These are phyloP conservation scores for Saccharomyces uvarum DNA, from an alignment of 1,139 yeast species.

Conservation along the genomic window DNA sequence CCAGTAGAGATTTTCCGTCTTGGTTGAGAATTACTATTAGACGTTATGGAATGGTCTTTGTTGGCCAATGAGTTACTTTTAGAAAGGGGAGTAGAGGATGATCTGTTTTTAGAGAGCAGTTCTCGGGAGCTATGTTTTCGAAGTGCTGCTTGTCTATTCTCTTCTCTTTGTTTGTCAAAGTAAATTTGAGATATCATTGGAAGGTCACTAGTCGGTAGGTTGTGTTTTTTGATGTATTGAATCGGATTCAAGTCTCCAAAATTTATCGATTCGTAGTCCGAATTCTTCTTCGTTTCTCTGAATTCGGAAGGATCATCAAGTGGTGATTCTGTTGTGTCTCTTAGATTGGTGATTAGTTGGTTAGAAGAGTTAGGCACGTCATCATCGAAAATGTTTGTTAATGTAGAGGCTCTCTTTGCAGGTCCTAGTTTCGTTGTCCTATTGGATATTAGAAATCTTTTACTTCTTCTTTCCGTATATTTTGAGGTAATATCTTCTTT, in stretches of 20 bases:
- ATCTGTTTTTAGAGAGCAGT: not conserved
- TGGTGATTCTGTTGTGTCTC: slow-evolving; percentile 1
- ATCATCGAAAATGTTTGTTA: not conserved
- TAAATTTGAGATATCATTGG: slow-evolving; percentile 33
- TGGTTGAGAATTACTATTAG: not conserved
- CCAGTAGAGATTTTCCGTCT: not conserved
- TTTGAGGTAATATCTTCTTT: slow-evolving; percentile 27
- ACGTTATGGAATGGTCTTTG: not conserved
- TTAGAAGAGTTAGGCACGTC: not conserved
- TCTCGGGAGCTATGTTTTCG: slow-evolving; percentile 1
- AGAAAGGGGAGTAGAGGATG: not conserved
- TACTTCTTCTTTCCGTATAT: slow-evolving; percentile 30
- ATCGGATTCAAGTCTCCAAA: slow-evolving; percentile 36
- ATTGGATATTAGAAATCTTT: slow-evolving; percentile 26
- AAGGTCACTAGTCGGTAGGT: slow-evolving; percentile 32
- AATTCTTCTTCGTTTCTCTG: not conserved
- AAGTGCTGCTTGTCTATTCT: slow-evolving; percentile 25
- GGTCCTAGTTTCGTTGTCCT: slow-evolving; percentile 33
- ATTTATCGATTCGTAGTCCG: slow-evolving; percentile 23
- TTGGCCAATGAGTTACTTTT: not conserved
- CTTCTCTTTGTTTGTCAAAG: slow-evolving; percentile 33
- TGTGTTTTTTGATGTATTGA: slow-evolving; percentile 33
- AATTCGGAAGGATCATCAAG: not conserved
- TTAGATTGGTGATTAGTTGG: slow-evolving; percentile 5
- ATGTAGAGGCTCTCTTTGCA: slow-evolving; percentile 31